Evolutionary conservation across 306 rosid species (phyloP).

Genomic region (Gastrolobium villosum): DNA sequence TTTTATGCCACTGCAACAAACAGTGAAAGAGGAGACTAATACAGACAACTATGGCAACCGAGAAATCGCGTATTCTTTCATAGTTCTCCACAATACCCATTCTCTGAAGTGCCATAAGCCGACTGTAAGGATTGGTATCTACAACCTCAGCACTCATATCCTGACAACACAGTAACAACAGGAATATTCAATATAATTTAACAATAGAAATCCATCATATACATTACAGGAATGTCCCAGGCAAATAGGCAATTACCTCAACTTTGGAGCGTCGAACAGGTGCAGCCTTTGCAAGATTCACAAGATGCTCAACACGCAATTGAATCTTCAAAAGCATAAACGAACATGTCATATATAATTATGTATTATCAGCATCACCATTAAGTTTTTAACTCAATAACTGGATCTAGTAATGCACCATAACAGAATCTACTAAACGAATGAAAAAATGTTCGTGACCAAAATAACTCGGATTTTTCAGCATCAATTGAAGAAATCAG

Average conservation of each 20-base stretch:
- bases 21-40: conserved; percentile 58
- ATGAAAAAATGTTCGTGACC: neutral
- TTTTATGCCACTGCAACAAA: conserved; percentile 18
- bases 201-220: neutral
- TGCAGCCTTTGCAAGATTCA: conserved; percentile 48
- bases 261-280: conserved; percentile 68
- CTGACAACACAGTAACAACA: conserved; percentile 59
- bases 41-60: conserved; percentile 97
- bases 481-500: neutral
- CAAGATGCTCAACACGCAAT: too few species aligned
- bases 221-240: too few species aligned
- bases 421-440: neutral
- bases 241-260: conserved; percentile 52
- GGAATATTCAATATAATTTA: conserved; percentile 12
- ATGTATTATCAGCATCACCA: neutral
- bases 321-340: too few species aligned
- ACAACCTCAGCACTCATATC: conserved; percentile 98
- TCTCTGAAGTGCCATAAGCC: conserved; percentile 99
- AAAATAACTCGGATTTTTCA: neutral
- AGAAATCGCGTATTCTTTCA: conserved; percentile 92
- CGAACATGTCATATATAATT: too few species aligned
- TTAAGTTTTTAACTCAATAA: too few species aligned
- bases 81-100: conserved; percentile 97
- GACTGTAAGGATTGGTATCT: conserved; percentile 95
- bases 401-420: too few species aligned